Evolutionary conservation across 2,329 filamentous ascomycete species (phyloP).

Genomic region (Pseudogymnoascus sp.): DNA sequence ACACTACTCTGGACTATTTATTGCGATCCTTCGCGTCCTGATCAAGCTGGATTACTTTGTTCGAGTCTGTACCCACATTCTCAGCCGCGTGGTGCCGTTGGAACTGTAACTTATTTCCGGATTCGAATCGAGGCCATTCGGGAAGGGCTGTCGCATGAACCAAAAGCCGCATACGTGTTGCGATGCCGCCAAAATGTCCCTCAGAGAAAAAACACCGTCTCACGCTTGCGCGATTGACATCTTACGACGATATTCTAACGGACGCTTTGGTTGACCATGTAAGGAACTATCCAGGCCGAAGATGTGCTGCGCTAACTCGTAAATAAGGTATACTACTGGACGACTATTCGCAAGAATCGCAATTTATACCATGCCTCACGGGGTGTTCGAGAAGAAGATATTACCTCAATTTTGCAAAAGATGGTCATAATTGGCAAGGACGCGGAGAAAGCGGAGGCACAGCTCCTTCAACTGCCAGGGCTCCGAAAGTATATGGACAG

Average conservation of each 20-base stretch:
- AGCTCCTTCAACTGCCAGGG: conserved; percentile 63
- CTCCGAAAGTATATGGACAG: conserved; percentile 60
- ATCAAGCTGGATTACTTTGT: not conserved
- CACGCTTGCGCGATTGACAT: conserved; percentile 77
- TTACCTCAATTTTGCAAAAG: conserved; percentile 50
- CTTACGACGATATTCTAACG: conserved; percentile 92
- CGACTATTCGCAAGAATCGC: conserved; percentile 87
- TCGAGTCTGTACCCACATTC: not conserved
- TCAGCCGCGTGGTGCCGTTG: not conserved
- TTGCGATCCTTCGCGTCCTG: not conserved
- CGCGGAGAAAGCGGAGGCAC: conserved; percentile 57
- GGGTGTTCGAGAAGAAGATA: conserved; percentile 59
- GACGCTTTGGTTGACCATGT: conserved; percentile 94
- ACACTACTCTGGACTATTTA: not conserved
- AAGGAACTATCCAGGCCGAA: conserved; percentile 26
- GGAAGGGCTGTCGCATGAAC: conserved; percentile 17
- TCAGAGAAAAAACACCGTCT: conserved; percentile 59
- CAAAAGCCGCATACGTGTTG: conserved; percentile 14
- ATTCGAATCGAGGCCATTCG: conserved; percentile 3
- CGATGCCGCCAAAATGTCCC: conserved; percentile 37
- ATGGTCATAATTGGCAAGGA: conserved; percentile 70
- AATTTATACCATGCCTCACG: conserved; percentile 77
- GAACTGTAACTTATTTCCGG: not conserved
- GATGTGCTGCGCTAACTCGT: conserved; percentile 1
- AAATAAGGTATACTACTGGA: conserved; percentile 85